Evolutionary conservation across 169 alveolate species (phyloP), one percentile per base, ranked within the genome.

Genomic region (Plasmodium malariae): DNA sequence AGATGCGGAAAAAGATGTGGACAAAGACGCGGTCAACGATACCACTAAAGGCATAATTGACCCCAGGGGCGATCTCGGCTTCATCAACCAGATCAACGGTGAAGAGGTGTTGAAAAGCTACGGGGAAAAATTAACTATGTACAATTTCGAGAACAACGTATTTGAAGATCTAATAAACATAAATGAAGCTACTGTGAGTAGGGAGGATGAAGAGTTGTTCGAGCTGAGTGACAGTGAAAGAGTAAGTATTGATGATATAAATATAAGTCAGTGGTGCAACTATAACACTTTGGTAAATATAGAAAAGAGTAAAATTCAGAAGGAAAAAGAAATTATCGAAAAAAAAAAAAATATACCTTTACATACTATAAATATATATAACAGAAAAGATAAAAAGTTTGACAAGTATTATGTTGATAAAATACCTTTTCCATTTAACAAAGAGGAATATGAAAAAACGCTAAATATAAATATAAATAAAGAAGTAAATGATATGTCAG

Each of bases 281-380:
- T 80, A 80, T 17, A 57, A 80, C 34, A 80, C 90, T 3, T 59
- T 80, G 9, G n/a, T 80, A 36, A 83, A 80, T 19, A 1, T 55
- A 62, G 90, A 80, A 11, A 65, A 67, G 34, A 80, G 67, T 7
- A 63, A 51, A 80, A 19, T 30, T 6, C 48, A 37, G 21, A 80
- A 80, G 30, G 90, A 80, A 69, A 67, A 65, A 69, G 83, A 80
- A 69, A 65, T 80, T 6, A 80, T 80, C 4, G 83, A 80, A 40
- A 65, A 51, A 19, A 80, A 63, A 55, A 80, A 80, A 67, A 80
- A 65, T 34, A 80, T 65, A 2, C 90, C 90, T 12, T 28, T 80
- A 4, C 90, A 80, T 65, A 57, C 90, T 4, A 80, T 80, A 32
- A 65, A 36, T 17, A 28, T 65, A 1, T 32, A 48, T 43, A 67